These are phyloP conservation scores for Suillus luteus DNA, from an alignment of 768 basidiomycete species.

Conservation along the genomic window DNA sequence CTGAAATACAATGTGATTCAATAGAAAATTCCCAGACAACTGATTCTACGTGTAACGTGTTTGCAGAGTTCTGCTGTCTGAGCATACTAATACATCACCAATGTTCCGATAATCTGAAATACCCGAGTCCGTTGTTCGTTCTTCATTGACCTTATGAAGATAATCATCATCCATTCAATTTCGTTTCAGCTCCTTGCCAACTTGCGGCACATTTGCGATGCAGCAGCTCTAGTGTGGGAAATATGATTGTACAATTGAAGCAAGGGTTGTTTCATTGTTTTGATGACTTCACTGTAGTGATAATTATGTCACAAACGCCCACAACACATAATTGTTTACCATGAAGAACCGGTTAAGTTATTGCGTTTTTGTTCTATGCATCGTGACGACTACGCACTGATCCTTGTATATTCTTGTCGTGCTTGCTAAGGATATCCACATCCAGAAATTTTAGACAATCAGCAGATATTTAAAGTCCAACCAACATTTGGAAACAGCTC, in stretches of 20 bases:
- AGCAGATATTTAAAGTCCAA: not conserved
- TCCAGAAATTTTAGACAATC: not conserved
- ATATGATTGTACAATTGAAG: not conserved
- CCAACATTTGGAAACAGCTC: not conserved
- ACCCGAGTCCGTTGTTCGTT: not conserved
- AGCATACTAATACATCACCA: too few relatives aligned
- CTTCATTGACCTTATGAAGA: not conserved
- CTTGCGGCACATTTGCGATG: not conserved
- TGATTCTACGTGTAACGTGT: too few relatives aligned
- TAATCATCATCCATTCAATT: not conserved
- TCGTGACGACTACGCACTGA: not conserved
- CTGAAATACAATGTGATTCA: too few relatives aligned
- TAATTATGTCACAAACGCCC: too few relatives aligned
- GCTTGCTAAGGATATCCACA: not conserved
- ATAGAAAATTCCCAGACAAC: too few relatives aligned
- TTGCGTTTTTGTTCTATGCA: not conserved
- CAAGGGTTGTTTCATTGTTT: not conserved
- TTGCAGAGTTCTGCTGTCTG: too few relatives aligned
- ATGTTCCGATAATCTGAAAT: not conserved
- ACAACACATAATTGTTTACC: too few relatives aligned
- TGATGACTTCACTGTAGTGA: too few relatives aligned
- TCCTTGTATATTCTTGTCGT: not conserved
- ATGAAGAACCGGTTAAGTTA: not conserved
- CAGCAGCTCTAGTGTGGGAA: not conserved
- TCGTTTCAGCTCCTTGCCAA: not conserved